A percentile compares a stretch with the other conserved stretches of the same genome.
phyloP scores from a whole-genome alignment of 2,329 filamentous ascomycete genomes.

The Fonsecaea pugnacius region DNA sequence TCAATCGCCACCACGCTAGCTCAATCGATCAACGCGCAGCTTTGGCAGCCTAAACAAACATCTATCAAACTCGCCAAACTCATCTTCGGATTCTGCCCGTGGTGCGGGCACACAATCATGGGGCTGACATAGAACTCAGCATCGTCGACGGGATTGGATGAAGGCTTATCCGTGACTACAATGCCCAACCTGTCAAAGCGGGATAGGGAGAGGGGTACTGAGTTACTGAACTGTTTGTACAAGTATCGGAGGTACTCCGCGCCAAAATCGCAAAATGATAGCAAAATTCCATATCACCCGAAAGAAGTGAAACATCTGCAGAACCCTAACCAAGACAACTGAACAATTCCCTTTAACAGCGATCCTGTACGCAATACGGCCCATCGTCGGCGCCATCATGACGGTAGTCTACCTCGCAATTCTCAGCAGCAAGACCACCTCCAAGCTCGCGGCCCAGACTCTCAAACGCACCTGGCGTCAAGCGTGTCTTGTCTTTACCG shows the following conservation, averaged over 20 bases:
- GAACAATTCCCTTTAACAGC: slow-evolving; percentile 13
- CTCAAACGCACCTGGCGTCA: no score
- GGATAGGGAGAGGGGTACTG: neutral
- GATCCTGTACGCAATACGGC: slow-evolving; percentile 5
- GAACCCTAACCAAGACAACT: neutral
- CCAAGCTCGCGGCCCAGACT: slow-evolving; percentile 29
- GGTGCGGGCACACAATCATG: slow-evolving; percentile 3
- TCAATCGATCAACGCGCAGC: no score
- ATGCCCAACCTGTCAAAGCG: slow-evolving; percentile 4
- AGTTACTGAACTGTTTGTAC: no score
- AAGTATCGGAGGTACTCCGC: neutral
- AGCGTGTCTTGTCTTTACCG: no score
- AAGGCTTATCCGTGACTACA: slow-evolving; percentile 23
- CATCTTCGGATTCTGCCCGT: neutral
- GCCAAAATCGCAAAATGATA: no score
- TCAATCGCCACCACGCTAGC: no score
- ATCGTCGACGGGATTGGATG: neutral
- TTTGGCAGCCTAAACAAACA: no score
- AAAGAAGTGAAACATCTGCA: no score
- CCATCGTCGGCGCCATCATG: slow-evolving; percentile 14
- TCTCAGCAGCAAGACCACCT: slow-evolving; percentile 36
- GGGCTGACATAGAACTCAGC: slow-evolving; percentile 13
- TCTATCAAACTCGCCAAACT: neutral
- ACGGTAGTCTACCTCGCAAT: slow-evolving; percentile 24
- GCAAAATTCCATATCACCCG: no score